Base-by-base conservation (phyloP, 2,329 filamentous ascomycete species). In the Diaporthe aspalathi region DNA sequence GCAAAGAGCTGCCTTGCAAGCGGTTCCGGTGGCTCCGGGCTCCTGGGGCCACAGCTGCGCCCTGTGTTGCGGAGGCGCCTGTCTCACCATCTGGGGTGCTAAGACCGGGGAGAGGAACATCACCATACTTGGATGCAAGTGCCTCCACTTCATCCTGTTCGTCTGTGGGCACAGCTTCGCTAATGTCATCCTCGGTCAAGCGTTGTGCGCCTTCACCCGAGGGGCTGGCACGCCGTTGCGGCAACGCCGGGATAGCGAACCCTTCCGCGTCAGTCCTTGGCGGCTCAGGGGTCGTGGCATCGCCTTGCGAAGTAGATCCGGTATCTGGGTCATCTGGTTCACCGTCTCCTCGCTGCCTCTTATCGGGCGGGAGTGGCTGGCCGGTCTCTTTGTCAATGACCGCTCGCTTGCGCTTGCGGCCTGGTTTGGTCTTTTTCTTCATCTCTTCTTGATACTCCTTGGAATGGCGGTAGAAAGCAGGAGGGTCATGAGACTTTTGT, bases 401-500 rank as follows among this genome's bases (percentile, higher is more conserved):
- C 62, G 80, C 75, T 65, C 84, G 82, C 80, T 85, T 88, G 63
- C 83, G 84, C 77, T 85, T 88, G 56, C 80, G 81, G 1, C 43
- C 49, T 24, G 69, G 38, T 27, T 78, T 77, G 29, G 80, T 81
- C 43, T 80, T 81, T 77, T 86, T 87, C 73, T 82, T 85, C 78
- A 82, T 81, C 79, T 83, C 88, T 76, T 86, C 83, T 76, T 88
- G 83, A 78, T 88, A 88, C 77, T 91, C 86, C 70, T 90, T 84
- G 27, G 88, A 84, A 77, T 92, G 86, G 76, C 90, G 87, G 78
- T 93, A 94, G 75, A 96, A 93, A 0, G 94, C 92, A 0, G 96
- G 96, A 0, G 96, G 96, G 76, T 97, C 93, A 74, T 93, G 91
- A 29, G 91, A 91, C 76, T 95, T 93, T 24, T 94, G 81, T 27